Conservation (phyloP, 495 filamentous ascomycete species). For the Daldinia concentrica region DNA sequence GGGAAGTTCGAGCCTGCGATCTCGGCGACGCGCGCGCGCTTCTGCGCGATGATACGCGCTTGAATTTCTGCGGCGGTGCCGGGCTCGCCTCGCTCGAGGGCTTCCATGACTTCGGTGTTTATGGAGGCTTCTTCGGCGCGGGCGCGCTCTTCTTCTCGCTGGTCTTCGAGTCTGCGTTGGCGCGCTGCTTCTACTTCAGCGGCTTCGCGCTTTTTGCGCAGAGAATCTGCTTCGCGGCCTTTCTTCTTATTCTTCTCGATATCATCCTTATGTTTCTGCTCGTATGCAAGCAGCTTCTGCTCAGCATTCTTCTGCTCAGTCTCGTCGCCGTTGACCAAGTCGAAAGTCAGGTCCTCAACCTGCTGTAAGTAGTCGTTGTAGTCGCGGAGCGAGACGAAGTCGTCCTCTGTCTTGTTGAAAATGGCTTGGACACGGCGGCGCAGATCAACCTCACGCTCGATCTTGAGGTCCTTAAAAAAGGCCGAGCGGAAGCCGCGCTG, state of each 20-base stretch:
- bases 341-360: constrained; percentile 89
- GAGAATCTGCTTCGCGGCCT: constrained; percentile 67
- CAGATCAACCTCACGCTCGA: constrained; percentile 96
- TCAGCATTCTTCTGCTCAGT: constrained; percentile 70
- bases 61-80: constrained; percentile 62
- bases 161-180: constrained; percentile 67
- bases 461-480: constrained; percentile 87
- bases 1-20: constrained; percentile 35
- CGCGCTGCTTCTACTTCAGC: constrained; percentile 63
- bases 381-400: constrained; percentile 81
- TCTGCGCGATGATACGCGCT: constrained; percentile 74
- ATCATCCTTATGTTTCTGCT: constrained; percentile 73
- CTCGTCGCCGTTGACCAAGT: constrained; percentile 78
- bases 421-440: constrained; percentile 79
- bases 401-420: constrained; percentile 88
- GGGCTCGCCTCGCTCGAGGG: constrained; percentile 59
- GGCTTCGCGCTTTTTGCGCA: constrained; percentile 47
- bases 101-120: constrained; percentile 61
- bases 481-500: constrained; percentile 83
- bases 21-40: constrained; percentile 59
- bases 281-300: constrained; percentile 69
- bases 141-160: constrained; percentile 62
- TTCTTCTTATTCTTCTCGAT: constrained; percentile 75
- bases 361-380: constrained; percentile 96
- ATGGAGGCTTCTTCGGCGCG: constrained; percentile 58